These are phyloP conservation scores for Ceratocystis destructans DNA, from an alignment of 2,329 filamentous ascomycete species.

Conservation along the genomic window DNA sequence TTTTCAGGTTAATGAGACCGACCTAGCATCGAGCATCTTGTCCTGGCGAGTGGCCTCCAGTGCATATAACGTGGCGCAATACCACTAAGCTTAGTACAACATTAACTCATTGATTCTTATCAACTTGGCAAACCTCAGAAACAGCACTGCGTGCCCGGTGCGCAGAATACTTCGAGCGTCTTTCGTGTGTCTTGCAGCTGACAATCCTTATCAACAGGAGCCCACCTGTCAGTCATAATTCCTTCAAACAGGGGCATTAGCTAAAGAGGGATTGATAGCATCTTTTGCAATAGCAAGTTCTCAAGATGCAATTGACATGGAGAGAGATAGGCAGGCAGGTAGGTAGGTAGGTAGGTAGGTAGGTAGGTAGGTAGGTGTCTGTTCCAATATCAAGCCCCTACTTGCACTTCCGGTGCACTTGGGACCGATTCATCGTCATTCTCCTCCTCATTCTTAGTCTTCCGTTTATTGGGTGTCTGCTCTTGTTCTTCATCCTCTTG, in stretches of 20 bases:
- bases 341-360: too few relatives aligned
- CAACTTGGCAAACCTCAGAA: neutral
- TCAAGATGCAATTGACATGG: neutral
- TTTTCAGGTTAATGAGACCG: too few relatives aligned
- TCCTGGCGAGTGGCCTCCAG: too few relatives aligned
- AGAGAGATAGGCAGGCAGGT: too few relatives aligned
- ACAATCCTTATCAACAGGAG: constrained; percentile 3
- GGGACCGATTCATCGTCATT: neutral
- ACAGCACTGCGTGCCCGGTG: neutral
- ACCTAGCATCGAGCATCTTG: too few relatives aligned
- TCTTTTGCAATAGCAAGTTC: neutral
- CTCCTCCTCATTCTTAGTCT: neutral
- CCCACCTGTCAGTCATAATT: neutral
- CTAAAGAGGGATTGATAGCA: neutral
- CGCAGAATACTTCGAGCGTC: neutral
- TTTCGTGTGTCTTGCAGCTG: neutral
- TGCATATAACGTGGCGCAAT: too few relatives aligned
- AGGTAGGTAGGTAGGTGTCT: too few relatives aligned
- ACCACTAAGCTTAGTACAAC: too few relatives aligned
- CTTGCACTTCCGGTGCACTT: neutral
- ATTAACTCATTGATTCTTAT: neutral
- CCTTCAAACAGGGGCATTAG: neutral
- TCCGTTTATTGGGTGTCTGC: neutral
- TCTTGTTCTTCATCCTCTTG: neutral
- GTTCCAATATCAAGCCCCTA: neutral